These are phyloP conservation scores for Biancaea sappan DNA, from an alignment of 306 rosid species.

Conservation along the genomic window DNA sequence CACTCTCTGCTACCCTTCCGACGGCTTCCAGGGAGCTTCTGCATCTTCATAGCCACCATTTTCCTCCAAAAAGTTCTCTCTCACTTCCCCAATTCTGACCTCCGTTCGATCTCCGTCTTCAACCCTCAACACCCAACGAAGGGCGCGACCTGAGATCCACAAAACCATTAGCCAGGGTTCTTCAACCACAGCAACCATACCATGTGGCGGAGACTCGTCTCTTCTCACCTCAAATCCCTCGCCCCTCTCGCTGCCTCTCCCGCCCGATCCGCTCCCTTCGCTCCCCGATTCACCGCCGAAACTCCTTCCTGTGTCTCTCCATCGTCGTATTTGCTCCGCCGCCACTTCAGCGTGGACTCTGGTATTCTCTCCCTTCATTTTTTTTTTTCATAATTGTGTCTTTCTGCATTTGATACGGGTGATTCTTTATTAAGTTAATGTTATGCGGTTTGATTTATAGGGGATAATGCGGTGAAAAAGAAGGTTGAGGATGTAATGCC, in stretches of 20 bases:
- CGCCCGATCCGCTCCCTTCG: conserved; percentile 44
- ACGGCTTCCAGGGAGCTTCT: background rate
- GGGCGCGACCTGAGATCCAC: background rate
- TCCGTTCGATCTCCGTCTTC: background rate
- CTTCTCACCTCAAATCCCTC: conserved; percentile 78
- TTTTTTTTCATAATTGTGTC: background rate
- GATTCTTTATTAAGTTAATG: background rate
- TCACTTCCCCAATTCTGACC: background rate
- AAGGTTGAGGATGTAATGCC: conserved; percentile 86
- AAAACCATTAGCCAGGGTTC: background rate
- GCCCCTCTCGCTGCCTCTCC: conserved; percentile 38
- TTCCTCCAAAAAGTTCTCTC: background rate
- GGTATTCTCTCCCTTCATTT: conserved; percentile 31
- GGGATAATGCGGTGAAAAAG: conserved; percentile 49
- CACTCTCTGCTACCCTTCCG: background rate
- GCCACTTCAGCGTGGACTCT: conserved; percentile 49
- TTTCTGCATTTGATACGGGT: background rate
- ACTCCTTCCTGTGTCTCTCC: conserved; percentile 25
- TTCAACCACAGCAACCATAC: background rate
- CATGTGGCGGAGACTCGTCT: conserved; percentile 84
- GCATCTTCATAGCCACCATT: conserved; percentile 13
- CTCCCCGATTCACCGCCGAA: conserved; percentile 32
- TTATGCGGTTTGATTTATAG: conserved; percentile 10
- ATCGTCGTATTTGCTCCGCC: background rate
- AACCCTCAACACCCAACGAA: background rate